phyloP scores from a whole-genome alignment of 129 eudicot genomes.

The sunflower (Helianthus annuus) region HanXRQr2.0-SUNRISE NC_035437.2:86246014-86246513 shows the following conservation, averaged over 20 bases:
- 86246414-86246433: background rate
- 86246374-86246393: constrained; percentile 68
- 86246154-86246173: constrained; percentile 68
- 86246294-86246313: constrained; percentile 94
- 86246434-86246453: background rate
- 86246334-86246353: constrained; percentile 63
- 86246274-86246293: constrained; percentile 13
- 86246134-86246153: constrained; percentile 99
- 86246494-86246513: constrained; percentile 85
- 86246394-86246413: constrained; percentile 40
- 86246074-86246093: constrained; percentile 83
- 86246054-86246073: constrained; percentile 92
- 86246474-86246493: constrained; percentile 70
- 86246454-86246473: background rate
- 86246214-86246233: background rate
- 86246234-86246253: background rate
- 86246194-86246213: constrained; percentile 76
- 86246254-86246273: background rate
- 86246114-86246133: constrained; percentile 94
- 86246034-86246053: constrained; percentile 94
- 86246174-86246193: constrained; percentile 61
- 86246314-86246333: constrained; percentile 90
- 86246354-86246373: constrained; percentile 61
- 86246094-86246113: constrained; percentile 58
- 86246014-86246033: constrained; percentile 74